Conservation (phyloP, 169 alveolate species). For the Babesia gibsoni region DNA sequence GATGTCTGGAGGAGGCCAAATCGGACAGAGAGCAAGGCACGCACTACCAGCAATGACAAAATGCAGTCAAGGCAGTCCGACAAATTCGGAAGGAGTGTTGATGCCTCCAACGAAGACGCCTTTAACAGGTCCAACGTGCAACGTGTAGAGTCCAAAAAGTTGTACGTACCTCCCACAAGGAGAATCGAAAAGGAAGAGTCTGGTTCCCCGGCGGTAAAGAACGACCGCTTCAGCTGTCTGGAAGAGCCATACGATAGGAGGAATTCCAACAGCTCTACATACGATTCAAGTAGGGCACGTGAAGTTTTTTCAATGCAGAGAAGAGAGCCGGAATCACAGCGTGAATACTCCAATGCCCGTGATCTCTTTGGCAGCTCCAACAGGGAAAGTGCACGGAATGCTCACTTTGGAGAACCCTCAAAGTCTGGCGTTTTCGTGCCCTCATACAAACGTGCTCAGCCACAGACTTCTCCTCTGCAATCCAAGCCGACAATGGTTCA, state of each 20-base stretch:
- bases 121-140: constrained; percentile 4
- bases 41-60: background rate
- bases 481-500: constrained; percentile 27
- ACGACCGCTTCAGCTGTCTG: constrained; percentile 58
- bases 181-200: constrained; percentile 10
- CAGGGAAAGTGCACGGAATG: background rate
- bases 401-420: constrained; percentile 3
- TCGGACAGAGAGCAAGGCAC: background rate
- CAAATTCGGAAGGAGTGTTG: background rate
- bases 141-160: constrained; percentile 18
- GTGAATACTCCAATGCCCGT: background rate
- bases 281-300: constrained; percentile 8
- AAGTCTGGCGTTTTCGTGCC: constrained; percentile 56
- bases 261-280: background rate
- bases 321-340: constrained; percentile 10
- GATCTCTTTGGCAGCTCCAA: constrained; percentile 9
- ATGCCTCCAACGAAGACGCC: constrained; percentile 4
- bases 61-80: background rate
- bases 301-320: constrained; percentile 30
- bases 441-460: constrained; percentile 27
- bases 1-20: constrained; percentile 20
- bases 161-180: constrained; percentile 51
- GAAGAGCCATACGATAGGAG: constrained; percentile 16
- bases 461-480: background rate
- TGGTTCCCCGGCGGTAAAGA: background rate